These are phyloP conservation scores for Sclerotinia minor DNA, from an alignment of 2,329 filamentous ascomycete species.

Conservation along the genomic window DNA sequence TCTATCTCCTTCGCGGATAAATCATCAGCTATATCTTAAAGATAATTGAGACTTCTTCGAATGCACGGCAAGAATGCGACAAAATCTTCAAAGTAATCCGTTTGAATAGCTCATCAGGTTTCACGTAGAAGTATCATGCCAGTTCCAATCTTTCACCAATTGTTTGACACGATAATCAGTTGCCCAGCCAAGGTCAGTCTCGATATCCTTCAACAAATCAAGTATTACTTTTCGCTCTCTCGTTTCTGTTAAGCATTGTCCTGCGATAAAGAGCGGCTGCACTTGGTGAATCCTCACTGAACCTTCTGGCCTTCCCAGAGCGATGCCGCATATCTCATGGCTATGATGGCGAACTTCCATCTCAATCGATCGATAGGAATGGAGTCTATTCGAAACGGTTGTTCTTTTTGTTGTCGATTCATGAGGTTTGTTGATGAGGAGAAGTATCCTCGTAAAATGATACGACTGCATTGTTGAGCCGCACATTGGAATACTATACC, in stretches of 20 bases:
- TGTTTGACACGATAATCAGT: constrained; percentile 61
- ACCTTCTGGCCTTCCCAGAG: constrained; percentile 55
- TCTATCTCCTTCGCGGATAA: background rate
- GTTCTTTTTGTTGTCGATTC: constrained; percentile 54
- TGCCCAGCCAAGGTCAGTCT: constrained; percentile 63
- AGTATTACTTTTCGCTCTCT: constrained; percentile 57
- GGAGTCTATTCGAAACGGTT: constrained; percentile 54
- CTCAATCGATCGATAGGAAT: constrained; percentile 57
- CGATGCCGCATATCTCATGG: constrained; percentile 62
- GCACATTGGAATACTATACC: constrained; percentile 64
- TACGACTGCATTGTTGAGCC: constrained; percentile 66
- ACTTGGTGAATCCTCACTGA: constrained; percentile 58
- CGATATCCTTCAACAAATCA: constrained; percentile 56
- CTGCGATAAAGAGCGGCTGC: constrained; percentile 62
- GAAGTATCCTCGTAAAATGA: constrained; percentile 62
- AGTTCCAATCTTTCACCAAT: constrained; percentile 49
- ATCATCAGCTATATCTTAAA: background rate
- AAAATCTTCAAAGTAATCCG: background rate
- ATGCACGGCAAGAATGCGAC: background rate
- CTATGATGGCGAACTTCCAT: constrained; percentile 57
- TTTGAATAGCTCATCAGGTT: background rate
- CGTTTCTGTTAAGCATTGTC: constrained; percentile 57
- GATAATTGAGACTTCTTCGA: background rate
- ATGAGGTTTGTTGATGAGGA: constrained; percentile 60
- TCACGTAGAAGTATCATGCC: constrained; percentile 28